Evolutionary conservation across 257 asterid species (phyloP).

Genomic region (Jaltomata sinuosa): DNA sequence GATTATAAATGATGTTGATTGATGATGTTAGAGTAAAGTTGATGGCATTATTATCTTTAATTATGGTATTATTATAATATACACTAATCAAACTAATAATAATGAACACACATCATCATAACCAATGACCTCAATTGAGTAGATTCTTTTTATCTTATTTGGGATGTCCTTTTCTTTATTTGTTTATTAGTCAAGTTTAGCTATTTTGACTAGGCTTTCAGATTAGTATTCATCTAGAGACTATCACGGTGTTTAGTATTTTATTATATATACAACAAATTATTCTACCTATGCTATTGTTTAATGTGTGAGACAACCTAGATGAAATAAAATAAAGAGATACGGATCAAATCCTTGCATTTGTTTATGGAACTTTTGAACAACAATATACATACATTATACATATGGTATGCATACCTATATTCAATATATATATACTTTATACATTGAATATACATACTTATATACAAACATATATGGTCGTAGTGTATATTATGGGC

Average conservation of each 20-base stretch:
- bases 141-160: slow-evolving; percentile 16
- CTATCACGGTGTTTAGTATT: not conserved
- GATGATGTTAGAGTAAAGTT: not conserved
- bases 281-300: not conserved
- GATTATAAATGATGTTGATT: not conserved
- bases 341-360: no score
- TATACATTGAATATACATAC: no score
- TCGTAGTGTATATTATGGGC: no score
- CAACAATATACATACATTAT: no score
- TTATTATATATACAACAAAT: not conserved
- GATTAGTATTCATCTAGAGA: not conserved
- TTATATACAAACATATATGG: no score
- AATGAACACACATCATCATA: slow-evolving; percentile 8
- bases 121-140: slow-evolving; percentile 14
- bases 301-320: not conserved
- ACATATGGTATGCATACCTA: no score
- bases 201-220: not conserved
- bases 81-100: slow-evolving; percentile 7
- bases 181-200: slow-evolving; percentile 14
- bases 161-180: not conserved
- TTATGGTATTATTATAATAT: not conserved
- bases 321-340: not conserved
- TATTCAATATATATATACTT: no score
- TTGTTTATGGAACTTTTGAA: no score
- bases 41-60: not conserved